These are phyloP conservation scores for Melocanna baccifera DNA, from an alignment of 176 grass and related monocot species.

Conservation along the genomic window DNA sequence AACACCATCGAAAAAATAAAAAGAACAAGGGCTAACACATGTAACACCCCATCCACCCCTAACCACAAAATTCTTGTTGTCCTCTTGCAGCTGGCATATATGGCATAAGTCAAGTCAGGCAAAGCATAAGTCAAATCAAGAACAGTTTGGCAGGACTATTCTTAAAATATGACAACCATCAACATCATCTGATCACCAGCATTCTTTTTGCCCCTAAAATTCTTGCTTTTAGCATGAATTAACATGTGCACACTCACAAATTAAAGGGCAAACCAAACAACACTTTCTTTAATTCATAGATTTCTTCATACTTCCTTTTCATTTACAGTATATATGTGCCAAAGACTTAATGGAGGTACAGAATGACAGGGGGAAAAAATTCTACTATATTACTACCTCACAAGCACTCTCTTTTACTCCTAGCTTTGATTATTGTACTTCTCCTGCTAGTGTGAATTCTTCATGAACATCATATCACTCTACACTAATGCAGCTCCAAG, in stretches of 20 bases:
- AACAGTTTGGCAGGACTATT: background rate
- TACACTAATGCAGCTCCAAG: slow-evolving; percentile 8
- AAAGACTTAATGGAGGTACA: background rate
- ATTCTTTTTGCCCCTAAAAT: background rate
- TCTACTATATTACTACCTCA: background rate
- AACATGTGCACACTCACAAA: background rate
- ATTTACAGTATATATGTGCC: background rate
- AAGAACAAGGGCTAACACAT: too few relatives aligned
- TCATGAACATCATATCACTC: background rate
- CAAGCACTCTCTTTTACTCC: background rate
- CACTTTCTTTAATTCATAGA: background rate
- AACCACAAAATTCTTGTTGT: background rate
- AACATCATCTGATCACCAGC: background rate
- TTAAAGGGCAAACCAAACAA: background rate
- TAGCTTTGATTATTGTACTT: background rate
- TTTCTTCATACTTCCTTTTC: background rate
- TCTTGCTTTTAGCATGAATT: background rate
- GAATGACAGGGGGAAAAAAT: background rate
- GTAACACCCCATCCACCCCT: background rate
- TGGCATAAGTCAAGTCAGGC: background rate
- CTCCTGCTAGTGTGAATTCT: background rate
- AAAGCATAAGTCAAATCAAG: background rate
- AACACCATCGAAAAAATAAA: too few relatives aligned
- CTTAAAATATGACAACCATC: background rate
- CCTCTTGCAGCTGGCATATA: background rate